Evolutionary conservation across 306 rosid genomes (phyloP), one percentile per base, ranked within the genome.

Genomic region (Mucuna pruriens): DNA sequence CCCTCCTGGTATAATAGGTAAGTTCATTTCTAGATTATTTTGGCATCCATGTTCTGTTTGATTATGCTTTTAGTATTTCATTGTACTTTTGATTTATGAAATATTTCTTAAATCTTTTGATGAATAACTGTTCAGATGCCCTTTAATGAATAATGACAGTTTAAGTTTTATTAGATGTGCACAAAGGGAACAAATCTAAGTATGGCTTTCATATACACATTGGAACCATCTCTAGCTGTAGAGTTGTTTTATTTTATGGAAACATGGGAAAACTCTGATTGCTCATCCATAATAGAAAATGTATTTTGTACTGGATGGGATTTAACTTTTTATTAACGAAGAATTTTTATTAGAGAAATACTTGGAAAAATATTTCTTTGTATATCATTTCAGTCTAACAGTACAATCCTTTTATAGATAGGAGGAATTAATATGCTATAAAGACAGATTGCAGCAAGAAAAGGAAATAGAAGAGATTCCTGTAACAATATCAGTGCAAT

Each of bases 1-100:
- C 93, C 95, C 66, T 90, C 97, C 46, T 93, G 97, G 97, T 76
- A 83, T 80, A 87, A 88, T 88, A 88, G 92, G 97, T 84, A 80
- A 84, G 91, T 77, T 62, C 65, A 63, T 69, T 16, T 73, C n/a
- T 80, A 39, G 57, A 57, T 67, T 49, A 11, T 45, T 82, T 66
- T 67, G 16, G 80, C 77, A 49, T 46, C 80, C 75, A 49, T 78
- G 86, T 79, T 39, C 22, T 23, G 22, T 46, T 71, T 19, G 34
- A 17, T 86, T 80, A 45, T 67, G 39, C 45, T 19, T 26, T 19
- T 26, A 54, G 29, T 55, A 42, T 38, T 71, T 51, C 52, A 44
- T 75, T 62, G 42, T 48, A 12, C 67, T 39, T 63, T 63, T 45
- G 11, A 68, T 82, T 31, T 25, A 16, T 25, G 42, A 31, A 51